Base-by-base conservation (phyloP, 129 eudicot species). In the Rutidosis leptorrhynchoides region DNA sequence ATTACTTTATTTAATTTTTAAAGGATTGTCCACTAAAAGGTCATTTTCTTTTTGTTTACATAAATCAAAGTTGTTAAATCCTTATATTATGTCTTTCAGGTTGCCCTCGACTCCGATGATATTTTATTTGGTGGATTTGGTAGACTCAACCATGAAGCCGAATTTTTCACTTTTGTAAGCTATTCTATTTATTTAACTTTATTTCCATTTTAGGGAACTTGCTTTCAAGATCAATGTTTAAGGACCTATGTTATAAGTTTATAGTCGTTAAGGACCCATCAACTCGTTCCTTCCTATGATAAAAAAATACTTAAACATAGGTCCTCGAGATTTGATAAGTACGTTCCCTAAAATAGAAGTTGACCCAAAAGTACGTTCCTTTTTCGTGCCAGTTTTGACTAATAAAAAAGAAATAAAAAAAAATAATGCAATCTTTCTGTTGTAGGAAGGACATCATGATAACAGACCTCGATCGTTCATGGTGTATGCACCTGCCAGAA, bases 91-190 rank as follows among this genome's bases (percentile, higher is more conserved):
- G 63, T 75, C 70, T 70, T 85, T 62, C 87, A 92, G 98, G 74
- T 86, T 42, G 92, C 83, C 27, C 78, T 93, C 56, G 98, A 93
- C 72, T 93, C 98, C 0, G 98, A 93, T 65, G 86, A 74, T 51
- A 28, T 81, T n/a, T 40, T 78, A 49, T 93, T 93, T 80, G 98
- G 98, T 67, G 98, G 98, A 57, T 89, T 80, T 66, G 67, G 78
- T 65, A 83, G 98, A 82, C 84, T 93, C 26, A 83, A 78, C 69
- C 98, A 86, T 12, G 58, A 64, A 1, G 95, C 95, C 0, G 98
- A 93, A 67, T 88, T 73, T 79, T 93, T 93, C 83, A 83, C 92
- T 68, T 80, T 71, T 56, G 98, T 93, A 88, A 89, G 96, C n/a
- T n/a, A 27, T 59, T 56, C 14, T 5, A 62, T 19, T 70, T 11